phyloP scores from a whole-genome alignment of 106 monocot genomes.

The Hemerocallis citrina region DNA sequence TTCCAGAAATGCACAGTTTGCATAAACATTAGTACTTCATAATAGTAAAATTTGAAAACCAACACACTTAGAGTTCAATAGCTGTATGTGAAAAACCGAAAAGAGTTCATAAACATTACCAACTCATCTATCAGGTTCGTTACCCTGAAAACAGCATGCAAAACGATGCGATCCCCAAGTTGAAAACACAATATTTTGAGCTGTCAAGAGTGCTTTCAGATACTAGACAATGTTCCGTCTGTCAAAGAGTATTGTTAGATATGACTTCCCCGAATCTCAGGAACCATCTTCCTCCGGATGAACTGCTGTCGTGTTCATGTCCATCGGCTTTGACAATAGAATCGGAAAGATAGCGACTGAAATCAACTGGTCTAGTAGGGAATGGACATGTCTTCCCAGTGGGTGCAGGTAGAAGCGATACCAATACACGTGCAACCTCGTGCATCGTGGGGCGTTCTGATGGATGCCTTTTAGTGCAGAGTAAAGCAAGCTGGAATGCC shows the following conservation, averaged over 20 bases:
- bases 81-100: no score
- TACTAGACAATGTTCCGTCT: no score
- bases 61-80: no score
- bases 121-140: no score
- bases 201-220: no score
- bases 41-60: no score
- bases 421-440: constrained; percentile 63
- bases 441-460: constrained; percentile 83
- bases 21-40: no score
- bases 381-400: constrained; percentile 23
- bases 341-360: constrained; percentile 22
- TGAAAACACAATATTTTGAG: no score
- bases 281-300: constrained; percentile 81
- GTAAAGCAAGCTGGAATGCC: constrained; percentile 83
- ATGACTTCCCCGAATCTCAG: constrained; percentile 84
- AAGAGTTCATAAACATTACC: no score
- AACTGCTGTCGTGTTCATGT: constrained; percentile 31
- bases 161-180: no score
- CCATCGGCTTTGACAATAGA: not conserved
- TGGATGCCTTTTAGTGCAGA: constrained; percentile 82
- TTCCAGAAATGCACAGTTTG: no score
- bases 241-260: constrained; percentile 68
- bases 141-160: no score
- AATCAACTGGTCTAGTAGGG: constrained; percentile 27
- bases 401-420: constrained; percentile 56